Base-by-base conservation (phyloP, 129 eudicot species). In the Lactuca sativa region DNA sequence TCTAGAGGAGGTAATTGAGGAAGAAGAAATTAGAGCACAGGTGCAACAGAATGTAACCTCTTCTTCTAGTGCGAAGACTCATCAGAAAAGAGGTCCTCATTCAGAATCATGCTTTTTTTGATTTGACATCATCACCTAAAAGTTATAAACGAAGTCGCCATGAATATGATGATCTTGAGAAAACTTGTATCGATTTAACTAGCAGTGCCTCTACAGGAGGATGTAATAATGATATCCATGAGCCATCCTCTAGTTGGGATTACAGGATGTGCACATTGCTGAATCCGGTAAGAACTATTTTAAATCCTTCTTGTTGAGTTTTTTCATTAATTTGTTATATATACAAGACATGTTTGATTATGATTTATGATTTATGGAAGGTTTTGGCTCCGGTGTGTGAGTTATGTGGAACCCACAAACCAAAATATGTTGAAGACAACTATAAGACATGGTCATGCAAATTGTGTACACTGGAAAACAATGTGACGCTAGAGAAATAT, bases 241-340 rank as follows among this genome's bases (percentile, higher is more conserved):
- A 18, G 21, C 21, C 21, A 0, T 18, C 21, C 21, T 18, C 53
- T 4, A 80, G 64, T 71, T 92, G 98, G 98, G 88, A 86, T 73
- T 92, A 96, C 64, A 8, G 34, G 16, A 66, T 56, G 25, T 92
- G 98, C 89, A 92, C 98, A 43, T 77, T 92, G 83, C 66, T 86
- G 70, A 92, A 92, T 68, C 81, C 91, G 56, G 98, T 92, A 68
- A 80, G 87, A 61, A 33, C 56, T 63, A 21, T 49, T 31, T 57
- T 52, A 18, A 18, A 18, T 18, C 21, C 21, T 18, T 18, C 13
- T 8, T 21, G 18, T 5, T 60, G 12, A 3, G 7, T 38, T 47
- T 8, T 52, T 52, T 9, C 36, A 4, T 18, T 44, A 32, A 9
- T 41, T 0, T 11, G 3, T 6, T 44, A 10, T 44, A 4, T 18